Conservation (phyloP, 768 basidiomycete species). For the Boletus tomentosulus region DNA sequence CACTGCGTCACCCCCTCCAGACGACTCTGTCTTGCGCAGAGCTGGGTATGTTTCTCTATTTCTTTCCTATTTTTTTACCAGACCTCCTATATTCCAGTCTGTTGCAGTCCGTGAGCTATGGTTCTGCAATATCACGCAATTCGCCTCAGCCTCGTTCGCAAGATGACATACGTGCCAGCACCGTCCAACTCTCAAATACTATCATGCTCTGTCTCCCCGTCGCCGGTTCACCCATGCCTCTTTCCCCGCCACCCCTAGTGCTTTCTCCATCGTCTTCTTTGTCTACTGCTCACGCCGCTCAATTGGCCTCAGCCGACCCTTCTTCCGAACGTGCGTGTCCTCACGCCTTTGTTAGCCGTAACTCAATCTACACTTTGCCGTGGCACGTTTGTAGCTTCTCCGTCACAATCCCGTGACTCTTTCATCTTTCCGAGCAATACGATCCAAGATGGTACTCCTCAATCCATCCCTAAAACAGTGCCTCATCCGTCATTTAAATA, state of each 20-base stretch:
- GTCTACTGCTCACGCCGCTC: conserved; percentile 14
- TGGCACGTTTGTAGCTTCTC: conserved; percentile 24
- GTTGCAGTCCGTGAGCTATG: conserved; percentile 52
- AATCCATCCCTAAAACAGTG: conserved; percentile 16
- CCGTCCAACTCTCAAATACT: conserved; percentile 59
- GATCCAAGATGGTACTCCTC: conserved; percentile 23
- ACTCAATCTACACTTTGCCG: conserved; percentile 3
- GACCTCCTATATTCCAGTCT: conserved; percentile 37
- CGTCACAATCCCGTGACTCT: conserved; percentile 29
- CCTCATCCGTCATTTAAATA: conserved; percentile 17
- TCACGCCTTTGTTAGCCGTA: conserved; percentile 8
- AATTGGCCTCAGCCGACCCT: conserved; percentile 11
- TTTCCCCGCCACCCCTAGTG: neutral
- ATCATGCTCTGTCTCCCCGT: conserved; percentile 24
- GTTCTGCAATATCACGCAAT: conserved; percentile 23
- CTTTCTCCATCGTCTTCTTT: conserved; percentile 1
- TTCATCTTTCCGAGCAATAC: conserved; percentile 38
- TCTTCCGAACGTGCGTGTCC: conserved; percentile 24
- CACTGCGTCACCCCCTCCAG: conserved; percentile 25
- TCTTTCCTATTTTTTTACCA: neutral
- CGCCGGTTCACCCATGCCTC: neutral
- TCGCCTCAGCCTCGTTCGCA: conserved; percentile 46
- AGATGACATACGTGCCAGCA: conserved; percentile 60
- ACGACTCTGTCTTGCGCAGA: conserved; percentile 44
- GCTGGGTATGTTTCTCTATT: conserved; percentile 44